phyloP scores from a whole-genome alignment of 345 rosid species.

The Carallia pectinifolia region DNA sequence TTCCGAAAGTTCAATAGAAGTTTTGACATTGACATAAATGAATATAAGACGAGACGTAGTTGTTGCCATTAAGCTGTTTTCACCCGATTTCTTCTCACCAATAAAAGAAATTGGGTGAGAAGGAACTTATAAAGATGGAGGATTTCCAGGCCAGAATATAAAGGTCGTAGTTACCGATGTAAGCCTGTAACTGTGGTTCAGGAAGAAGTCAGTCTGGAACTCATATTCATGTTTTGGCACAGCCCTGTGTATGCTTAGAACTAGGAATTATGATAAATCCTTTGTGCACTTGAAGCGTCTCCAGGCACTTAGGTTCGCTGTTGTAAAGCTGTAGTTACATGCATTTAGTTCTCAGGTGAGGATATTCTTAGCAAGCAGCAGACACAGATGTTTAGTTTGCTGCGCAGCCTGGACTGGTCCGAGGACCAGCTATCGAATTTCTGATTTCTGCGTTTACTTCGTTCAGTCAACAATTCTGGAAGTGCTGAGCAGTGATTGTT shows the following conservation, averaged over 20 bases:
- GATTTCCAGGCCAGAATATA: not conserved
- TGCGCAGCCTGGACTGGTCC: slow-evolving; percentile 2
- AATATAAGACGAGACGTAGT: not conserved
- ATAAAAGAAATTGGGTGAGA: not conserved
- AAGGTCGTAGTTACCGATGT: not conserved
- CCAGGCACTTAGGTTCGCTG: slow-evolving; percentile 23
- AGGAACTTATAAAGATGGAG: not conserved
- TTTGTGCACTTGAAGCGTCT: slow-evolving; percentile 6
- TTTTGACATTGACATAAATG: not conserved
- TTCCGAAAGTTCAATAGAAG: slow-evolving; percentile 18
- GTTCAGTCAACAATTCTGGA: not conserved
- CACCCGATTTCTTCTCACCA: not conserved
- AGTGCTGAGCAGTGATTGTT: not conserved
- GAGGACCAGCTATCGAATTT: slow-evolving; percentile 22
- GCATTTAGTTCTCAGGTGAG: slow-evolving; percentile 26
- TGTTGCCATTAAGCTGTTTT: not conserved
- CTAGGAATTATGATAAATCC: not conserved
- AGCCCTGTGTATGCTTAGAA: not conserved
- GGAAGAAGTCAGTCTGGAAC: slow-evolving; percentile 1
- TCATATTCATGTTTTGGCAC: slow-evolving; percentile 7
- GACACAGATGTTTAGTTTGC: slow-evolving; percentile 13
- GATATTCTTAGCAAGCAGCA: slow-evolving; percentile 22
- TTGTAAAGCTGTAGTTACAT: slow-evolving; percentile 43
- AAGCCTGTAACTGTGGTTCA: slow-evolving; percentile 1
- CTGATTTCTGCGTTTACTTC: slow-evolving; percentile 12